These are phyloP conservation scores for Kodamaea restingae DNA, from an alignment of 805 yeast genomes.

Conservation along the genomic window DNA sequence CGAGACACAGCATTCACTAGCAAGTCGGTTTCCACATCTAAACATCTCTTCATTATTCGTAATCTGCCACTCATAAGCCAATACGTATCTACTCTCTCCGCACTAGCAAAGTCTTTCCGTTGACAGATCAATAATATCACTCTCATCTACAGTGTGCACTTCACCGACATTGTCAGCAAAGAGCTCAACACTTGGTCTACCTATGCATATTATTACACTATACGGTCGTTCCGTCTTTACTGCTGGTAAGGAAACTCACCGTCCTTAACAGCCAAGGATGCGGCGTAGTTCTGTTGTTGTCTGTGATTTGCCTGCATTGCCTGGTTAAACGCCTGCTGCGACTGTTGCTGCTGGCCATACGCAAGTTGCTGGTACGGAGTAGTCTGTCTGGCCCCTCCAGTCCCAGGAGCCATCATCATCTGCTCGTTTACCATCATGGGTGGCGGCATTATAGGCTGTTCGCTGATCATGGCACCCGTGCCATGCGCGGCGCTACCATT, in stretches of 20 bases:
- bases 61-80: too few relatives aligned
- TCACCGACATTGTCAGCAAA: too few relatives aligned
- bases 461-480: slow-evolving; percentile 3
- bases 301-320: slow-evolving; percentile 11
- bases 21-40: too few relatives aligned
- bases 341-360: slow-evolving; percentile 19
- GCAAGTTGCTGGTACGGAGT: slow-evolving; percentile 9
- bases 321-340: slow-evolving; percentile 16
- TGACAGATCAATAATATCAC: too few relatives aligned
- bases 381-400: not conserved
- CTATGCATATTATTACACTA: too few relatives aligned
- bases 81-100: too few relatives aligned
- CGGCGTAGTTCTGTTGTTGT: slow-evolving; percentile 14
- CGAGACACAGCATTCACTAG: too few relatives aligned
- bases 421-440: slow-evolving; percentile 2
- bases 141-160: too few relatives aligned
- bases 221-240: too few relatives aligned
- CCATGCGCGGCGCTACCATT: slow-evolving; percentile 5
- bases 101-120: too few relatives aligned
- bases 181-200: too few relatives aligned
- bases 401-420: slow-evolving; percentile 2
- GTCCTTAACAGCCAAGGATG: slow-evolving; percentile 8
- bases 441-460: not conserved
- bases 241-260: slow-evolving; percentile 9
- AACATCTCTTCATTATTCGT: too few relatives aligned